phyloP scores from a whole-genome alignment of 2,329 filamentous ascomycete species.

The Monascus ruber region DNA sequence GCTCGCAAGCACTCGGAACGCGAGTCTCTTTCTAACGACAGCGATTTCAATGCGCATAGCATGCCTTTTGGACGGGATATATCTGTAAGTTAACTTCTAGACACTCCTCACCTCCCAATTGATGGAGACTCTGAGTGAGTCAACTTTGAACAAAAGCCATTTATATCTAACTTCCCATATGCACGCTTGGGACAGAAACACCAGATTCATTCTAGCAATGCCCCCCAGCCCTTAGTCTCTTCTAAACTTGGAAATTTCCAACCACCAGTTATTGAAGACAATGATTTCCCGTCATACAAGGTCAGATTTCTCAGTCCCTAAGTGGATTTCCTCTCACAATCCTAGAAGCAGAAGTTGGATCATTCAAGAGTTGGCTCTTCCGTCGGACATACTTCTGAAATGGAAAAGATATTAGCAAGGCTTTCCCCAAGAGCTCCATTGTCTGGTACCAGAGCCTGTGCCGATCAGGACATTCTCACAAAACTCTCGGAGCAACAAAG shows the following conservation, averaged over 20 bases:
- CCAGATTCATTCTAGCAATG: conserved; percentile 11
- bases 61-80: conserved; percentile 12
- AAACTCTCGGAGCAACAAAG: conserved; percentile 62
- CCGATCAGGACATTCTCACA: conserved; percentile 42
- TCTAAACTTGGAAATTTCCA: conserved; percentile 25
- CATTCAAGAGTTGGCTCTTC: conserved; percentile 17
- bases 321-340: conserved; percentile 19
- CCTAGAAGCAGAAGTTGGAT: conserved; percentile 39
- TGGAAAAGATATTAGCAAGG: conserved; percentile 51
- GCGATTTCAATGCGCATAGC: conserved; percentile 6
- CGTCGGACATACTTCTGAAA: conserved; percentile 28
- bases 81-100: conserved; percentile 13
- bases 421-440: conserved; percentile 26
- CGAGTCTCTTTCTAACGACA: conserved; percentile 10
- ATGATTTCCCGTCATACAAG: conserved; percentile 24
- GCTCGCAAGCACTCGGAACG: conserved; percentile 13
- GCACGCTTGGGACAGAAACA: conserved; percentile 14
- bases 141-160: not conserved
- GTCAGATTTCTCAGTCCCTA: conserved; percentile 14
- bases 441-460: conserved; percentile 5
- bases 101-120: not conserved
- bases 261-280: conserved; percentile 9
- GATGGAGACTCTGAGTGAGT: no score
- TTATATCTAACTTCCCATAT: not conserved
- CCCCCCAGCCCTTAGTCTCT: conserved; percentile 20